Conservation (phyloP, 2,329 filamentous ascomycete genomes). For the Exophiala viscosa region DNA sequence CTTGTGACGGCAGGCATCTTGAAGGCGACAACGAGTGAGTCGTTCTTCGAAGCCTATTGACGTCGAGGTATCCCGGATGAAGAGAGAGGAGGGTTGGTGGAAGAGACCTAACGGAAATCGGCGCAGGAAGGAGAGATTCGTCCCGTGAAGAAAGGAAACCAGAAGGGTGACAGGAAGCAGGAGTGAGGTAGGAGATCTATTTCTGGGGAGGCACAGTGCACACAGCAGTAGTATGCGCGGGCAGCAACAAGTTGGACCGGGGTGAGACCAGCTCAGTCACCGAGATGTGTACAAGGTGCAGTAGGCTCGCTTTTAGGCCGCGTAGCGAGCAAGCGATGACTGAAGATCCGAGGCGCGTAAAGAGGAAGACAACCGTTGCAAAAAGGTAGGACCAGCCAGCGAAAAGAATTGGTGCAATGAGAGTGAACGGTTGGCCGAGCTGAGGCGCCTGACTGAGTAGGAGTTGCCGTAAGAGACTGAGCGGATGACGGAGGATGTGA, state of each 20-base stretch:
- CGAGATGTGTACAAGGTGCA: slow-evolving; percentile 19
- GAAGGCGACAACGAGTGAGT: slow-evolving; percentile 30
- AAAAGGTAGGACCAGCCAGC: slow-evolving; percentile 14
- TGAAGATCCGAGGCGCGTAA: slow-evolving; percentile 25
- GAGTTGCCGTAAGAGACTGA: slow-evolving; percentile 3
- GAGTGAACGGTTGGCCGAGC: slow-evolving; percentile 11
- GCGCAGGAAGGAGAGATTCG: slow-evolving; percentile 20
- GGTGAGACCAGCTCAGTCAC: slow-evolving; percentile 27
- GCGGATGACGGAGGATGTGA: slow-evolving; percentile 6
- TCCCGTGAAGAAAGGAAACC: slow-evolving; percentile 19
- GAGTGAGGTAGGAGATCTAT: slow-evolving; percentile 21
- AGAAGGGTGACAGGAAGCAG: slow-evolving; percentile 10
- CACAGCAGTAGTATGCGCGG: slow-evolving; percentile 13
- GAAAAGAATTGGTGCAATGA: slow-evolving; percentile 9
- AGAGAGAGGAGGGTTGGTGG: slow-evolving; percentile 6
- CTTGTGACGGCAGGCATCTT: slow-evolving; percentile 32
- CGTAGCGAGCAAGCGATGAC: slow-evolving; percentile 13
- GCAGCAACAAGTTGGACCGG: slow-evolving; percentile 21
- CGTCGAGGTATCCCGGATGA: slow-evolving; percentile 1
- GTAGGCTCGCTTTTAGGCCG: slow-evolving; percentile 10
- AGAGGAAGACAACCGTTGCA: slow-evolving; percentile 7
- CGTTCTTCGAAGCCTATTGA: slow-evolving; percentile 14
- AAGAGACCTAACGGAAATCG: slow-evolving; percentile 20
- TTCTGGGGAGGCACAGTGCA: slow-evolving; percentile 22
- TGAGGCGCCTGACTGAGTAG: slow-evolving; percentile 14